Percentiles rank a stretch among this genome's conserved stretches.
Evolutionary conservation across 2,329 filamentous ascomycete genomes (phyloP).

Genomic region (Cladorrhinum sp.): DNA sequence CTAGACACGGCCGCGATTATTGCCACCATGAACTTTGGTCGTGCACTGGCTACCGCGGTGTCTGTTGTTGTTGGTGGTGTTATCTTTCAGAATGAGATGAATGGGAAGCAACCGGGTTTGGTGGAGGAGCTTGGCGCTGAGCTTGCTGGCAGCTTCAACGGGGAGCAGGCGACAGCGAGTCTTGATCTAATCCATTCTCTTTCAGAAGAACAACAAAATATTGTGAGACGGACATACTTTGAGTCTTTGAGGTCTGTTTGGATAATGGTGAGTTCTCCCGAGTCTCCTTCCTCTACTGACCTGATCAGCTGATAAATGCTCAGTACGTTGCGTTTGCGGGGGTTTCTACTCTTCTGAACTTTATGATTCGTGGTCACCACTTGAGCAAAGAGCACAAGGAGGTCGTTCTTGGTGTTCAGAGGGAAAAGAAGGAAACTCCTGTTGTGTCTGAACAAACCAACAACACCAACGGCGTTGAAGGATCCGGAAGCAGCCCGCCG

Average conservation of each 20-base stretch:
- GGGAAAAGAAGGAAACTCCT: not conserved
- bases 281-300: too few species aligned
- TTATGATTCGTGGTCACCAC: slow-evolving; percentile 12
- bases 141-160: slow-evolving; percentile 40
- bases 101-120: slow-evolving; percentile 41
- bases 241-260: slow-evolving; percentile 12
- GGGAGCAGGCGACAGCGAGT: slow-evolving; percentile 49
- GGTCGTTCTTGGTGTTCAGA: slow-evolving; percentile 13
- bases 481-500: too few species aligned
- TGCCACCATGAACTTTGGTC: slow-evolving; percentile 63
- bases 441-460: too few species aligned
- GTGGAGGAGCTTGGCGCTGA: slow-evolving; percentile 47
- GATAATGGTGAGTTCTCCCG: slow-evolving; percentile 18
- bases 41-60: slow-evolving; percentile 65
- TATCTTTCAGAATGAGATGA: slow-evolving; percentile 74
- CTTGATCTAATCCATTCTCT: slow-evolving; percentile 45
- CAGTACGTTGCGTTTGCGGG: slow-evolving; percentile 16
- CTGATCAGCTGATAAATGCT: too few species aligned
- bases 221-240: slow-evolving; percentile 26
- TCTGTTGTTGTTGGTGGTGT: slow-evolving; percentile 73
- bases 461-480: too few species aligned
- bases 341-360: slow-evolving; percentile 4
- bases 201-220: slow-evolving; percentile 40
- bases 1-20: slow-evolving; percentile 67
- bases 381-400: slow-evolving; percentile 13